phyloP scores from a whole-genome alignment of 345 rosid species.

The Pistacia vera region DNA sequence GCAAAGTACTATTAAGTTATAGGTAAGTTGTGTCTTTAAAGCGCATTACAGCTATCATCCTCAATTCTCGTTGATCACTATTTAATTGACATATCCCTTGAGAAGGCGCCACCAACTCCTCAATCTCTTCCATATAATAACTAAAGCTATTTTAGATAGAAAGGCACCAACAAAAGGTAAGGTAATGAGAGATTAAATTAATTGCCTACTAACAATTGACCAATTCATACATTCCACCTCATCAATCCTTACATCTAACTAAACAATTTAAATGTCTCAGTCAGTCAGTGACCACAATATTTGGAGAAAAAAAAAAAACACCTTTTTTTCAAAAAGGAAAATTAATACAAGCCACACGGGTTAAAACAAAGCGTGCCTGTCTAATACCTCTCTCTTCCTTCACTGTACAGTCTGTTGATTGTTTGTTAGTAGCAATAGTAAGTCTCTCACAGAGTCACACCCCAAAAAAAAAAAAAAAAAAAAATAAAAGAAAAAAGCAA shows the following conservation, averaged over 20 bases:
- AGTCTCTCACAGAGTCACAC: neutral
- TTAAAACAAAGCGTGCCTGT: constrained; percentile 42
- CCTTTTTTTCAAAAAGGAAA: neutral
- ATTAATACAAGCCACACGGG: constrained; percentile 47
- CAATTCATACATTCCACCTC: neutral
- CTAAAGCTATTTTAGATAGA: neutral
- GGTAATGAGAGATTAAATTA: neutral
- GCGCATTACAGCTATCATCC: constrained; percentile 39
- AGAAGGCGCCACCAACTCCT: constrained; percentile 18
- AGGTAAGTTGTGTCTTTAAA: neutral
- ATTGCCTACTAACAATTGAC: constrained; percentile 14
- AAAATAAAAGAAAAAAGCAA: neutral
- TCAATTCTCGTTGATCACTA: neutral
- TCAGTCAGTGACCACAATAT: neutral
- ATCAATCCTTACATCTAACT: constrained; percentile 11
- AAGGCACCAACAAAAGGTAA: neutral
- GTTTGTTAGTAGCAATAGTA: constrained; percentile 14
- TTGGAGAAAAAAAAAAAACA: too few species aligned
- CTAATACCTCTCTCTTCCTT: constrained; percentile 15
- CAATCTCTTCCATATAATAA: too few species aligned
- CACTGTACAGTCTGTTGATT: constrained; percentile 30
- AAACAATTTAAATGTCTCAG: neutral
- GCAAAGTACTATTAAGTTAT: too few species aligned
- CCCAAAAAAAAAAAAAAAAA: constrained; percentile 9
- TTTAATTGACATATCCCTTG: neutral